Conservation (phyloP, 495 filamentous ascomycete genomes). For the Talaromyces liani region DNA sequence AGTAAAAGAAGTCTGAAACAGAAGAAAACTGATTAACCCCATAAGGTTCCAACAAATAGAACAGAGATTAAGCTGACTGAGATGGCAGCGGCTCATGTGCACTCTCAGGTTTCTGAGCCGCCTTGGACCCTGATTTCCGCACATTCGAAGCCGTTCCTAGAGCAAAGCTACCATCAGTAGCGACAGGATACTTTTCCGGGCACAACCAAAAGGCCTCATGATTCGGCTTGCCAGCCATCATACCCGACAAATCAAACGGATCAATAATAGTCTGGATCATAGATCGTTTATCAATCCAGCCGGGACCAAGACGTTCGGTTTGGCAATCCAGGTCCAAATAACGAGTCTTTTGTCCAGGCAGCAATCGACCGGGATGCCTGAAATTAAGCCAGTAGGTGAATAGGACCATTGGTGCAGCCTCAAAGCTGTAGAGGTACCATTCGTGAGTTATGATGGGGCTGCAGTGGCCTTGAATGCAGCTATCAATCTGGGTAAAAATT, state of each 20-base stretch:
- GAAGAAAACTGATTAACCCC: neutral
- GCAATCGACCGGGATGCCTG: constrained; percentile 25
- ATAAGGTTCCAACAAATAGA: neutral
- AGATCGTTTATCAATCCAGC: constrained; percentile 27
- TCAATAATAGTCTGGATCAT: constrained; percentile 26
- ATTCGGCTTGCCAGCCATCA: constrained; percentile 18
- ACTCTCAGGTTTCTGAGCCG: neutral
- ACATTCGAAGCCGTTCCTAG: constrained; percentile 15
- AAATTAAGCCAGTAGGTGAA: constrained; percentile 33
- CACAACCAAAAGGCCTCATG: constrained; percentile 28
- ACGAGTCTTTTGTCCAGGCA: constrained; percentile 22
- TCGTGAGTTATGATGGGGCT: constrained; percentile 24
- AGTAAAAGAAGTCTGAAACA: neutral
- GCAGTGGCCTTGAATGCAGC: constrained; percentile 16
- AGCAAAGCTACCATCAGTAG: constrained; percentile 27
- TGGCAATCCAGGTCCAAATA: constrained; percentile 26
- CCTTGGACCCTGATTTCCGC: neutral
- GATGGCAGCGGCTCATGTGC: neutral
- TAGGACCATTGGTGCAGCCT: constrained; percentile 30
- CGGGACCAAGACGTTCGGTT: constrained; percentile 32
- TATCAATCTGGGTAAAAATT: constrained; percentile 13
- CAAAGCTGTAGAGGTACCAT: constrained; percentile 34
- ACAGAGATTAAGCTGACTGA: neutral
- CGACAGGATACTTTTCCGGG: constrained; percentile 20
- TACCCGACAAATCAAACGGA: constrained; percentile 24